Conservation (phyloP, 805 yeast genomes). For the Barnettozyma vustinii region DNA sequence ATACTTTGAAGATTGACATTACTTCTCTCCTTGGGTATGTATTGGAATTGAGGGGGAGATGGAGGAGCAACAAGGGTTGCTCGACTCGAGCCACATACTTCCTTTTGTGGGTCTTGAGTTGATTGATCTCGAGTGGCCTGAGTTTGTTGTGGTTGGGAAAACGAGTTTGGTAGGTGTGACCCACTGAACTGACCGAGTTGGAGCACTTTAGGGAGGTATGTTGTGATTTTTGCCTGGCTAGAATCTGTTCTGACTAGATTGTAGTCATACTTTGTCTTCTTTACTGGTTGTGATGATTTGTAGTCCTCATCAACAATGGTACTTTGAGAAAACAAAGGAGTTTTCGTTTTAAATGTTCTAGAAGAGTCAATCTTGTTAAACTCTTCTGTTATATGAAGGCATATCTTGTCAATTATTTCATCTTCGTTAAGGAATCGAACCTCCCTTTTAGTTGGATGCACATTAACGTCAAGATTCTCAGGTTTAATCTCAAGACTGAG, state of each 20-base stretch:
- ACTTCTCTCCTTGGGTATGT: conserved; percentile 26
- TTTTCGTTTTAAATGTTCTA: conserved; percentile 64
- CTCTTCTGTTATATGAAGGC: conserved; percentile 41
- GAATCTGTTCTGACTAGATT: conserved; percentile 69
- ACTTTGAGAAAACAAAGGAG: conserved; percentile 30
- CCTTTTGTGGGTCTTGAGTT: neutral
- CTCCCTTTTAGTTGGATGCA: conserved; percentile 94
- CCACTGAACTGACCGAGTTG: neutral
- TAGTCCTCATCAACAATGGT: conserved; percentile 1
- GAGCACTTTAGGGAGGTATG: conserved; percentile 23
- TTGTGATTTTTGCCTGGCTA: conserved; percentile 49
- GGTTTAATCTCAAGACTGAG: conserved; percentile 65
- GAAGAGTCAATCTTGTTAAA: conserved; percentile 59
- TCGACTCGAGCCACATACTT: too few species aligned
- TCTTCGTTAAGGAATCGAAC: conserved; percentile 83
- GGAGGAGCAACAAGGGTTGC: neutral
- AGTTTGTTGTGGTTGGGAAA: neutral
- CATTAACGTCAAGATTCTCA: conserved; percentile 78
- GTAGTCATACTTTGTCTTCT: conserved; percentile 48
- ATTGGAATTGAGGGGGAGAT: neutral
- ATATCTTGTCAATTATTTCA: conserved; percentile 66
- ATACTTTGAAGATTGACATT: conserved; percentile 55
- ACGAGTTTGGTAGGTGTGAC: neutral
- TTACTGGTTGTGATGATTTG: conserved; percentile 3
- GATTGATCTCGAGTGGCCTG: neutral